Conservation (phyloP, 257 asterid species). For the Jacaranda copaia region DNA sequence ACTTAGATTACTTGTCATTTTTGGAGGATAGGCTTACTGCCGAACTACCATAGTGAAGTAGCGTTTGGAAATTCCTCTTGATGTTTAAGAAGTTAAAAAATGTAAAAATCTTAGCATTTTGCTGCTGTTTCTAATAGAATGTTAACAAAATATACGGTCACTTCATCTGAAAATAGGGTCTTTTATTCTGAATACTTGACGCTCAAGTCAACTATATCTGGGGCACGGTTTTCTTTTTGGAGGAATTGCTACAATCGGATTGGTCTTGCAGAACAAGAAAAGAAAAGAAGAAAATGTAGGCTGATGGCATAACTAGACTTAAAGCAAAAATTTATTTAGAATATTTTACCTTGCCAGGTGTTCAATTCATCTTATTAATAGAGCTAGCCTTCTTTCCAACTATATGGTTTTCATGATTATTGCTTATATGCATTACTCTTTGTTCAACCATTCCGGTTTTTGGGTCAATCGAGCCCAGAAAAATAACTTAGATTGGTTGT, state of each 20-base stretch:
- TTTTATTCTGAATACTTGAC: not conserved
- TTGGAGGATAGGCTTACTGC: not conserved
- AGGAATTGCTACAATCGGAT: not conserved
- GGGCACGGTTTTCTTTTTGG: not conserved
- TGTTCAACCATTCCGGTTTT: slow-evolving; percentile 7
- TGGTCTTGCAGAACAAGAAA: not conserved
- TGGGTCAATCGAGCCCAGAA: slow-evolving; percentile 7
- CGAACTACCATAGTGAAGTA: not conserved
- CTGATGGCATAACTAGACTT: not conserved
- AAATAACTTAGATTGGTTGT: not conserved
- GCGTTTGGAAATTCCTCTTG: not conserved
- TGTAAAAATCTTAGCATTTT: not conserved
- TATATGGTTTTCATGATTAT: slow-evolving; percentile 12
- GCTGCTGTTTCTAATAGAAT: not conserved
- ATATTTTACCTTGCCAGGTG: not conserved
- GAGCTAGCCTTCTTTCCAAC: slow-evolving; percentile 5
- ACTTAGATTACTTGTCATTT: not conserved
- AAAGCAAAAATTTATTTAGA: not conserved
- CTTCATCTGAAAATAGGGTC: not conserved
- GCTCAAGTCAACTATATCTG: not conserved
- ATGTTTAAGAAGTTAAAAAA: not conserved
- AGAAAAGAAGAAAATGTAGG: not conserved
- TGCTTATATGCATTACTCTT: not conserved
- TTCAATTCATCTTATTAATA: slow-evolving; percentile 12
- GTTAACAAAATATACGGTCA: not conserved